Evolutionary conservation across 352 stramenopile species (phyloP), one percentile per base, ranked within the genome.

Genomic region (Elongisporangium anandrum): DNA sequence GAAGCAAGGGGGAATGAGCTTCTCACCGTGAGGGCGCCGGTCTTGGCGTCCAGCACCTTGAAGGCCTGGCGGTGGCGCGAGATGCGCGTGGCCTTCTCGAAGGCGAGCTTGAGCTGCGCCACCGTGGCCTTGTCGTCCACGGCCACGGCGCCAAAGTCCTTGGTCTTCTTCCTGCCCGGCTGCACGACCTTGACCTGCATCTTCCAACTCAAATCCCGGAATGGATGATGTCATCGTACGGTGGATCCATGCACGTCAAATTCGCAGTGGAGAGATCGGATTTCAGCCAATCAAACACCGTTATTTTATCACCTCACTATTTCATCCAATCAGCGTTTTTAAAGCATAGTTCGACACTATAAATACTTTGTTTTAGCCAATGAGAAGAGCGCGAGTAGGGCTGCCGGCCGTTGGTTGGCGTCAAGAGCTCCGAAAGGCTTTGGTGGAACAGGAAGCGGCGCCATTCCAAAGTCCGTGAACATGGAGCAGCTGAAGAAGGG

Each of bases 181-280:
- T 79, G 75, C 41, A 86, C 63, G 17, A 90, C 72, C 60, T 77
- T 89, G 60, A 92, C 75, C 57, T 85, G 65, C 82, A 92, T 92
- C 20, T 22, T 22, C 26, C 22, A 21, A 34, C 12, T 60, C 45
- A 52, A 50, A 56, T 57, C 50, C 21, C 0, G 57, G 50, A 68
- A 66, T n/a, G n/a, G n/a, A n/a, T 67, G 64, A 52, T 50, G 22
- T 20, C 17, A 57, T 57, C 8, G 38, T 50, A 5, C 23, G 49
- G 29, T 59, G 13, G 2, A 71, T 61, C 64, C 17, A 23, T 39
- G 29, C 29, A 39, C 29, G 29, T 39, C 29, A 39, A 39, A 26
- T 26, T 48, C 16, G 52, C n/a, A n/a, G 15, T 6, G 52, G 0
- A 8, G 23, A 20, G n/a, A 17, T 26, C 26, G 7, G 20, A 50